These are phyloP conservation scores for Phytophthora constricta DNA, from an alignment of 352 stramenopile genomes.

Conservation along the genomic window DNA sequence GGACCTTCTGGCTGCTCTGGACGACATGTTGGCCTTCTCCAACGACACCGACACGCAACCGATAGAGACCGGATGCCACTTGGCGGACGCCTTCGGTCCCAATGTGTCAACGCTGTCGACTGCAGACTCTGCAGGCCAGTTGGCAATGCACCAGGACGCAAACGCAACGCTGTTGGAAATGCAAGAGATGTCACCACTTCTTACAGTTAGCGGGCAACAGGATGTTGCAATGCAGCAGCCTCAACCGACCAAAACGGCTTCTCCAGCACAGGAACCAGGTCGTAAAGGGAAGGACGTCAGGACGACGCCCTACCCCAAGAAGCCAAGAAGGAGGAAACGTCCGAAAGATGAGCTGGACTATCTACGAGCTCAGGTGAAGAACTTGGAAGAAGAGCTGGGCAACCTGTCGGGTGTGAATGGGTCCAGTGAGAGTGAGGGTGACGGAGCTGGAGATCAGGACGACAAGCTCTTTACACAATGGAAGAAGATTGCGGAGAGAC, in stretches of 20 bases:
- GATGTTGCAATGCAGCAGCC: neutral
- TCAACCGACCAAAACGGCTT: neutral
- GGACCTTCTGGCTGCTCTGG: constrained; percentile 26
- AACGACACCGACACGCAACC: neutral
- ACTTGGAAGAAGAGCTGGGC: constrained; percentile 32
- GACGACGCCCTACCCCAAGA: constrained; percentile 11
- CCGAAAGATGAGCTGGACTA: constrained; percentile 48
- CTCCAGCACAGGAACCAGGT: constrained; percentile 7
- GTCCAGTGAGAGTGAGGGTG: neutral
- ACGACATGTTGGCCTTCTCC: constrained; percentile 30
- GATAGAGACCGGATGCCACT: constrained; percentile 22
- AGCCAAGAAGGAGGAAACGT: constrained; percentile 28
- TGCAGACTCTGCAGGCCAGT: neutral
- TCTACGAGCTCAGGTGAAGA: constrained; percentile 25
- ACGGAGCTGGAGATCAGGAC: neutral
- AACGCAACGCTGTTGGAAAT: neutral
- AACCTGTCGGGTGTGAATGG: constrained; percentile 17
- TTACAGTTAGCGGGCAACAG: neutral
- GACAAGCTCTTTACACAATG: constrained; percentile 34
- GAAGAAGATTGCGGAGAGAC: constrained; percentile 30
- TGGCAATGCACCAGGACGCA: neutral
- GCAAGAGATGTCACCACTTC: neutral
- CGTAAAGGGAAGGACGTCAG: constrained; percentile 19
- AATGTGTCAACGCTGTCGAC: neutral
- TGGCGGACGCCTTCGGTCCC: constrained; percentile 23